Evolutionary conservation across 148 eudicot genomes (phyloP), one percentile per base, ranked within the genome.

Genomic region (Persicaria maculosa): DNA sequence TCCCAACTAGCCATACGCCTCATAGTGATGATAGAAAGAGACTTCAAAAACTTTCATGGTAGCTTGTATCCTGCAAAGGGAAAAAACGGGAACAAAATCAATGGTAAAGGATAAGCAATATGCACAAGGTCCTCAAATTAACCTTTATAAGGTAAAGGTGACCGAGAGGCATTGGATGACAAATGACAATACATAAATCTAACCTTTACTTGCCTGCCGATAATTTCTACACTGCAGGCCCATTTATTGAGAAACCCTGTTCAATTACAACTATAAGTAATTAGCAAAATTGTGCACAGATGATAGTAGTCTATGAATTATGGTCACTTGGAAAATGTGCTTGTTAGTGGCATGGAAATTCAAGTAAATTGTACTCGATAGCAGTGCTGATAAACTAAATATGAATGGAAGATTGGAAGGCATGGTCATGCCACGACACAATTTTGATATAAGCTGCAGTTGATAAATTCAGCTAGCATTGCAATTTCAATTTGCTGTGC

Each of bases 221-320:
- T 36, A 64, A 31, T 4, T 64, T 64, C 44, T 64, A 36, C 46
- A 19, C 46, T 12, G 69, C 69, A 22, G 43, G 44, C 5, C 69
- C 69, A 64, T 64, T 17, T 59, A 64, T 11, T 64, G 69, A 43
- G 69, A 36, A 64, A 64, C 69, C 69, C 69, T 64, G 45, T 36
- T 36, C 12, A n/a, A 36, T 64, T 12, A 64, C 19, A 64, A 36
- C 40, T 9, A 22, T 3, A 17, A 25, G 43, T 10, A 9, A 61
- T 22, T 61, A 25, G 68, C 9, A 10, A 22, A 54, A 11, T 54
- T 54, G 58, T 54, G 58, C 2, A 25, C 31, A 25, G 31, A 25
- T 25, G 31, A 25, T 25, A 25, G 31, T 25, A 25, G 31, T 25
- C 31, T 25, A 25, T 25, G 31, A 25, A 25, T 0, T 25, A 25